phyloP scores from a whole-genome alignment of 2,329 filamentous ascomycete species.

The Harringtonia lauricola region DNA sequence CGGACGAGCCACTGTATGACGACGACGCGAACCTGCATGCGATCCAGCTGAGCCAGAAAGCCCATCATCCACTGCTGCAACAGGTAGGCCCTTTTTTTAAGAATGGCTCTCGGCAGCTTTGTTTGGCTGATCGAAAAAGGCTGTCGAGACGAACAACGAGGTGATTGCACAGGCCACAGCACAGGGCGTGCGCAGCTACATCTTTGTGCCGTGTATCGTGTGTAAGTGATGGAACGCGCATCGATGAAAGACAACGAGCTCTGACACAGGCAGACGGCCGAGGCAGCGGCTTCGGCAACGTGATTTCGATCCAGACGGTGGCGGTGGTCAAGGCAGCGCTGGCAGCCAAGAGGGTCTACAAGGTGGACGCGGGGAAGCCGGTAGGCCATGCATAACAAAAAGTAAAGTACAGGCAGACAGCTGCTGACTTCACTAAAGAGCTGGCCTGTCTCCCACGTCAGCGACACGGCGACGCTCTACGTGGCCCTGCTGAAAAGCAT shows the following conservation, averaged over 20 bases:
- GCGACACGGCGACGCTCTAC: slow-evolving; percentile 35
- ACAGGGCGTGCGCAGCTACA: slow-evolving; percentile 33
- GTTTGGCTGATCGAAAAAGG: too few relatives aligned
- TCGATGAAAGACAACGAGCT: too few relatives aligned
- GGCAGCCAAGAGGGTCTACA: slow-evolving; percentile 26
- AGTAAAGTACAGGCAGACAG: neutral
- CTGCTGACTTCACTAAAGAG: slow-evolving; percentile 16
- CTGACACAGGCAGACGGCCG: too few relatives aligned
- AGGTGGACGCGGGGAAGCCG: slow-evolving; percentile 24
- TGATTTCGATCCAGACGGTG: slow-evolving; percentile 38
- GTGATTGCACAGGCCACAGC: slow-evolving; percentile 31
- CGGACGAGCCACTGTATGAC: slow-evolving; percentile 28
- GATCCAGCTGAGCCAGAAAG: slow-evolving; percentile 26
- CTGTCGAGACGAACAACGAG: slow-evolving; percentile 26
- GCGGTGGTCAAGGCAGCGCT: slow-evolving; percentile 35
- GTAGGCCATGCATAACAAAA: too few relatives aligned
- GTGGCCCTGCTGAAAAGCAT: slow-evolving; percentile 32
- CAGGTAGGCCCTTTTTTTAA: neutral
- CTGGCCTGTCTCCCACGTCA: slow-evolving; percentile 42
- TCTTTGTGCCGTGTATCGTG: slow-evolving; percentile 43
- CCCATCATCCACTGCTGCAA: neutral
- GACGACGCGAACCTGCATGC: slow-evolving; percentile 29
- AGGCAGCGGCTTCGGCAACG: slow-evolving; percentile 37
- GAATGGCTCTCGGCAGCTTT: too few relatives aligned
- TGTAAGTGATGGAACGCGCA: too few relatives aligned